Base-by-base conservation (phyloP, 2,329 filamentous ascomycete species). In the Apiospora hydei region DNA sequence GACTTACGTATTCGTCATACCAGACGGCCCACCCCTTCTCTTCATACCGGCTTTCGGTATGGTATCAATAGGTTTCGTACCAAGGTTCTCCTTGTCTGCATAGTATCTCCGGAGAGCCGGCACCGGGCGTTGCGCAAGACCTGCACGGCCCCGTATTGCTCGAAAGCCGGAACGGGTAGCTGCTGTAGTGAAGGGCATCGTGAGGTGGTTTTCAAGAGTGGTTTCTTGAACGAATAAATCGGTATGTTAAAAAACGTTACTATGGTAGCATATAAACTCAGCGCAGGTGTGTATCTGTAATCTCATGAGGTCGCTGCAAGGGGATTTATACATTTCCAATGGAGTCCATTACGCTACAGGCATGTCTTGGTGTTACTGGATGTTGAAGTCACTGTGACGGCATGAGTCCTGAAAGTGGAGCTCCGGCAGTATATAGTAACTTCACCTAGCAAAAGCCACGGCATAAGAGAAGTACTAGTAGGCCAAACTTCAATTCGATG, bases 381-480 rank as follows among this genome's bases (percentile, higher is more conserved):
- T 64, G 30, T 41, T 24, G 57, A 41, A 64, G 57, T 64, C 57
- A 64, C 57, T n/a, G 57, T 41, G 57, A 41, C 57, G 57, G 30
- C 57, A 64, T 64, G 21, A 41, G 30, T n/a, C 5, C 38, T 13
- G 57, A 41, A 64, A 64, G 57, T 64, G 57, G 57, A 41, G 34
- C 57, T 41, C 24, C 34, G 18, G 13, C 34, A n/a, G 34, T 38
- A 61, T 38, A 21, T 13, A 34, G 18, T 61, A 61, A 61, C 53
- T 61, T 61, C 30, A 38, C 53, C 30, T 61, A 61, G 30, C 5
- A 38, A 21, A 61, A 64, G 57, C 57, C 57, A 64, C 57, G n/a
- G 57, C 10, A n/a, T 10, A 64, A 34, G n/a, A 18, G 6, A 46
- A 1, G 38, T 38, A 38, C 34, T 38, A 38, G 34, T 13, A 38